These are phyloP conservation scores for Saussurea involucrata DNA, from an alignment of 129 eudicot genomes.

Conservation along the genomic window DNA sequence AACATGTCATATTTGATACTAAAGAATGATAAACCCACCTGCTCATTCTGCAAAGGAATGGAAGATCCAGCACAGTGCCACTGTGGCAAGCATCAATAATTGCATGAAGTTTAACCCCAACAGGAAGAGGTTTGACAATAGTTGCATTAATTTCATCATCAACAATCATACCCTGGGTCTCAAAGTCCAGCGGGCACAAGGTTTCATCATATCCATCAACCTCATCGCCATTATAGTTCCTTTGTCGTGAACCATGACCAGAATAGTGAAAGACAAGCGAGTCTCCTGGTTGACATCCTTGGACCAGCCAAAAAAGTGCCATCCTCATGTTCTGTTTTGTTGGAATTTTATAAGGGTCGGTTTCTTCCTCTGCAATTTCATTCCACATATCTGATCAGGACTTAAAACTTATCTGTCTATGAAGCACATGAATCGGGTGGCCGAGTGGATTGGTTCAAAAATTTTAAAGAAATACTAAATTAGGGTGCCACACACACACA, in stretches of 20 bases:
- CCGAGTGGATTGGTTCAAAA: too few relatives aligned
- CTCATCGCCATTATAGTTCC: conserved; percentile 48
- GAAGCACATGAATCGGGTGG: too few relatives aligned
- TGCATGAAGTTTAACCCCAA: conserved; percentile 68
- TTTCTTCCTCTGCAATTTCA: conserved; percentile 41
- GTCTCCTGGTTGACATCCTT: conserved; percentile 59
- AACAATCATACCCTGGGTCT: conserved; percentile 49
- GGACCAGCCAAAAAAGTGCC: conserved; percentile 61
- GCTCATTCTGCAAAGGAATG: conserved; percentile 45
- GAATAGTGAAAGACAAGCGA: conserved; percentile 65
- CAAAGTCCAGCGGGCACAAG: conserved; percentile 55
- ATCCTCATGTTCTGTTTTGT: conserved; percentile 40
- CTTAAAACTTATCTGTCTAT: neutral
- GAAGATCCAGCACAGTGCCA: conserved; percentile 67
- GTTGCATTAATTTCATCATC: conserved; percentile 64
- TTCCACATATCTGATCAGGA: neutral
- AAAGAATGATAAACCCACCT: conserved; percentile 25
- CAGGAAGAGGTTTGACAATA: conserved; percentile 57
- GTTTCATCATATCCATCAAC: conserved; percentile 64
- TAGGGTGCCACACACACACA: too few relatives aligned
- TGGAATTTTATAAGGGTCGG: conserved; percentile 36
- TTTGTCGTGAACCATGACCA: conserved; percentile 58
- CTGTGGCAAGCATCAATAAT: conserved; percentile 67
- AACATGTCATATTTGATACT: neutral
- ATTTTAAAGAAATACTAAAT: too few relatives aligned